Base-by-base conservation (phyloP, 768 basidiomycete genomes). In the Amanita jacksonii region DNA sequence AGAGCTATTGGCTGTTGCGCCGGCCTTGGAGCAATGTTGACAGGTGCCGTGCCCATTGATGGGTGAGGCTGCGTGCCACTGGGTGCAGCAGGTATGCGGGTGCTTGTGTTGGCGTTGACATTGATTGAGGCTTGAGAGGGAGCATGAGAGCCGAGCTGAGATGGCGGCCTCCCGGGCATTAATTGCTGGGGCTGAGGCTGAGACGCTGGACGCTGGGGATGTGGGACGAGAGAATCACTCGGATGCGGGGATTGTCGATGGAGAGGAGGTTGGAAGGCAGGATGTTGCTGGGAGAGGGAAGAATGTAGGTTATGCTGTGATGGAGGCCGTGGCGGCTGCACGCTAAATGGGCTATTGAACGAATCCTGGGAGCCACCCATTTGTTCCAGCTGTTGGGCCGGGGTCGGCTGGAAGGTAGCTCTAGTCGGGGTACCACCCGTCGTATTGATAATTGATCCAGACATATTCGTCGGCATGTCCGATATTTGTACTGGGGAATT, bases 351-450 rank as follows among this genome's bases (percentile, higher is more conserved):
- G 20, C 20, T 20, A 22, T 9, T 27, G 20, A 38, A 40, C 5
- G 37, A 28, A 23, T 47, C 34, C 25, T 40, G 31, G 22, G 45
- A 12, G 18, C 16, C 38, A 50, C 65, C 70, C 67, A 79, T 76
- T 53, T 77, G 69, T 44, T 74, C 74, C 48, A 73, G 70, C 44
- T 76, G 73, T 54, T 85, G 81, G 2, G 79, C 77, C 2, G 82
- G 79, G 0, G 81, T 82, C 9, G 69, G 55, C 22, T 70, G 69
- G 52, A 79, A 77, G 6, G 59, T 54, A 4, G 62, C 23, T 20
- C 73, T 73, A 39, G 57, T 65, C 8, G 68, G 53, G 13, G 73
- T 59, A 28, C 65, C 64, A 25, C 61, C 67, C 42, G 56, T 64
- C 24, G 63, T 59, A 28, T 62, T 59, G 36, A 67, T 56, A 37